Evolutionary conservation across 2,329 filamentous ascomycete species (phyloP).

Genomic region (Endothia cerciana): DNA sequence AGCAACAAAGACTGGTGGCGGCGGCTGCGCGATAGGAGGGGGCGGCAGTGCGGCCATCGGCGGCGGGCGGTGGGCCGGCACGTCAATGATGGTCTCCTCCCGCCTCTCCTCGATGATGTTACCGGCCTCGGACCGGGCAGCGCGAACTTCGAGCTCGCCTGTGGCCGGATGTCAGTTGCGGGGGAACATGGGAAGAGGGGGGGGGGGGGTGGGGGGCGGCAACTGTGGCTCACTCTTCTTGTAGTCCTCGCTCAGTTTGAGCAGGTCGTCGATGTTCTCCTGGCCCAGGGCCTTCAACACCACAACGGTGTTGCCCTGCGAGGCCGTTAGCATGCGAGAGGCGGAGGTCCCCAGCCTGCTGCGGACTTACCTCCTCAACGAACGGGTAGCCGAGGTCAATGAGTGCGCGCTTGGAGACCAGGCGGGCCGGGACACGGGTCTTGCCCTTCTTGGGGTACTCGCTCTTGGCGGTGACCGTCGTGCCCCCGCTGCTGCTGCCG

Average conservation of each 20-base stretch:
- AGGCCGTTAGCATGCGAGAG: constrained; percentile 38
- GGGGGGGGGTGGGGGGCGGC: constrained; percentile 7
- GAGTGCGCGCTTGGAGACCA: constrained; percentile 80
- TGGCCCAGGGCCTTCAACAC: constrained; percentile 85
- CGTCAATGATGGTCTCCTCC: constrained; percentile 46
- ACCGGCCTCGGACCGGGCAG: constrained; percentile 51
- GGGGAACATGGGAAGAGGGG: background rate
- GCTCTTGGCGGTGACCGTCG: constrained; percentile 52
- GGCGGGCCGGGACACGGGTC: constrained; percentile 80
- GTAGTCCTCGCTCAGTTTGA: constrained; percentile 80
- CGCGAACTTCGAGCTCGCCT: constrained; percentile 51
- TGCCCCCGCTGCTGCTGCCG: constrained; percentile 53
- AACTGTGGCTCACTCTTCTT: constrained; percentile 55
- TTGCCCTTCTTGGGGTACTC: constrained; percentile 83
- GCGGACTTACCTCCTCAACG: constrained; percentile 74
- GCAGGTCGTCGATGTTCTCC: constrained; percentile 87
- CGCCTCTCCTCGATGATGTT: constrained; percentile 54
- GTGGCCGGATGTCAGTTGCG: constrained; percentile 12
- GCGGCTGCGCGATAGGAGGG: constrained; percentile 35
- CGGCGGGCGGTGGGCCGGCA: constrained; percentile 33
- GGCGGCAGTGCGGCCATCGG: constrained; percentile 32
- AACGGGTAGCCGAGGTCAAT: constrained; percentile 86
- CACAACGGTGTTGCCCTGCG: constrained; percentile 78
- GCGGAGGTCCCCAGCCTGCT: background rate
- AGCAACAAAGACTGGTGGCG: constrained; percentile 29